Evolutionary conservation across 2,329 filamentous ascomycete species (phyloP), one percentile per base, ranked within the genome.

Genomic region (Rhynchosporium secalis): DNA sequence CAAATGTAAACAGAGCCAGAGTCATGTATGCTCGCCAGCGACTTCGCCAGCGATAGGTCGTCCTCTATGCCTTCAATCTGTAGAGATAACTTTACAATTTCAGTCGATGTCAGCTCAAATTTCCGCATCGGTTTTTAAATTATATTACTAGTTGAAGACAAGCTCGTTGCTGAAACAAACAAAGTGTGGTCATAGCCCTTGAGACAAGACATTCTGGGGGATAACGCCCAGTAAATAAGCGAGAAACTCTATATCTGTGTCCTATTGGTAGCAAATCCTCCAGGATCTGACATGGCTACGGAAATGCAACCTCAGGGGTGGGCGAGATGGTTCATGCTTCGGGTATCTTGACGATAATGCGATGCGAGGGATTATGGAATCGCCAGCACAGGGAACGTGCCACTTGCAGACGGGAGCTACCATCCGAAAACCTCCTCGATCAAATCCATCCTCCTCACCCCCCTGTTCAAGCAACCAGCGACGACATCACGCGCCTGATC

Each of bases 401-500:
- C 5, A 36, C 33, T 36, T 36, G 5, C 33, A 36, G 33, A 36
- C 5, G 33, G 1, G 1, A 31, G 5, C 31, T 28, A 48, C 46
- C 46, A 48, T 7, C 46, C 46, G 29, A 48, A 48, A 13, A 48
- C 46, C 13, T 48, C 46, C 26, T 48, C 46, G 31, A 48, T 48
- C 26, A 48, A 48, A 2, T 48, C 46, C 28, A 48, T 31, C 46
- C 46, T 48, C 26, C 46, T 29, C 26, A 48, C 26, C 28, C 46
- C 46, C 13, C 46, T 48, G 13, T 48, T 28, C 46, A 48, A 31
- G 26, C 46, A 48, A 1, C 46, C 46, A 12, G 28, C 13, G 12
- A 78, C 76, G 0, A 76, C 75, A 49, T 64, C 66, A 43, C 79
- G 67, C 3, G 77, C 73, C 41, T 79, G 77, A 60, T 81, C 79